Evolutionary conservation across 208 protist genomes (phyloP), one percentile per base, ranked within the genome.

Genomic region (Acanthamoeba culbertsoni): DNA sequence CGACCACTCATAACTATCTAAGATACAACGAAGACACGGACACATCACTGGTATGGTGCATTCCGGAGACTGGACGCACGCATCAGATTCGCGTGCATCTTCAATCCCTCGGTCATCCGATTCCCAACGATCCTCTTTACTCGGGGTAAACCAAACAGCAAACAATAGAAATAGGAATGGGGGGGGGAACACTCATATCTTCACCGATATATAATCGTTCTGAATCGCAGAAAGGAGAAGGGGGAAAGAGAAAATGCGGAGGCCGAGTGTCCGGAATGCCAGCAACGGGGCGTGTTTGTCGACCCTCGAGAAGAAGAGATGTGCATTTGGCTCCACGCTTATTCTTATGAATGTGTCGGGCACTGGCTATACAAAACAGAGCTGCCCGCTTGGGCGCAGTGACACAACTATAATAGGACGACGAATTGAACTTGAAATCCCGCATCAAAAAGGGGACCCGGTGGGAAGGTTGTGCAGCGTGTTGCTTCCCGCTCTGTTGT

Each of bases 71-170:
- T 16, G 96, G 96, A 10, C 92, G 96, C 33, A 95, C 91, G 20
- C 96, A 97, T 79, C 96, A 97, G 91, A 97, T 97, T 35, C 91
- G 96, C 46, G 71, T 97, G 7, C 96, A 97, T 57, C 75, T 97
- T 1, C 89, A 96, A 55, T 95, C 59, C 53, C 33, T 97, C 6
- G 96, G 95, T 14, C 79, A 91, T 55, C 96, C 96, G 28, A 97
- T 97, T 82, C 33, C 48, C 20, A 97, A 97, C 68, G 96, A 97
- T 65, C 96, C 94, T 12, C 23, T 97, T 1, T 97, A 97, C 59
- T 91, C 73, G n/a, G 40, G 68, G 68, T 79, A 23, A 7, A 5
- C 10, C 3, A 33, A n/a, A 33, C 10, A 14, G 8, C 12, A 26
- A 68, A 7, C 37, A 31, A 4, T 71, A 4, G 55, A n/a, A n/a